A percentile compares a stretch with the other conserved stretches of the same genome.
Evolutionary conservation across 169 alveolate species (phyloP).

Genomic region (Cryptosporidium tyzzeri): DNA sequence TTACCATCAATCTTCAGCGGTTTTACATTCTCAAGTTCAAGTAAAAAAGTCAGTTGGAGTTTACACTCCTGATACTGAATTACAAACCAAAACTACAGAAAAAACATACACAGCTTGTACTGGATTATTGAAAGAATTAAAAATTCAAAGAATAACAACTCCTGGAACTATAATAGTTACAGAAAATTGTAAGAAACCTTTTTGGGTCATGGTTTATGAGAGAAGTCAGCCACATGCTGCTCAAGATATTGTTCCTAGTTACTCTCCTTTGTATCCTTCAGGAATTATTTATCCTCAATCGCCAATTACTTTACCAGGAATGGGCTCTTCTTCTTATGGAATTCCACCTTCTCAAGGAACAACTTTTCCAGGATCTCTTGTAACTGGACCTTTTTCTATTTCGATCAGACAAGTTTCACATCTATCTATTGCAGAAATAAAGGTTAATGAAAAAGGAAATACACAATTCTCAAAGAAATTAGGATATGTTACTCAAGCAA

Average conservation of each 20-base stretch:
- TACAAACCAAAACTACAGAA: neutral
- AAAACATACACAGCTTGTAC: constrained; percentile 14
- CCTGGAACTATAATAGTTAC: neutral
- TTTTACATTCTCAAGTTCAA: neutral
- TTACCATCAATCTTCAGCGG: neutral
- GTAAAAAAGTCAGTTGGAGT: neutral
- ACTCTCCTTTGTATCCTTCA: constrained; percentile 7
- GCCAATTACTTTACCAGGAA: neutral
- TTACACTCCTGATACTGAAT: neutral
- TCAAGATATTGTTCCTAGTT: neutral
- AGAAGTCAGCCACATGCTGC: neutral
- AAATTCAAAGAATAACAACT: neutral
- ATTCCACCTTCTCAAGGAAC: constrained; percentile 8
- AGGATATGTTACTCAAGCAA: neutral
- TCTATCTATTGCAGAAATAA: constrained; percentile 6
- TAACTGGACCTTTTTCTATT: constrained; percentile 27
- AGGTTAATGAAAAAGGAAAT: neutral
- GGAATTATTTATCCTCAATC: neutral
- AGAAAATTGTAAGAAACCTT: neutral
- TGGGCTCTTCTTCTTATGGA: neutral
- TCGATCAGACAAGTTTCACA: neutral
- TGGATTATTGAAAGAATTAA: neutral
- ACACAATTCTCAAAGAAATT: neutral
- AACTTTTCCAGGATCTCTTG: constrained; percentile 18
- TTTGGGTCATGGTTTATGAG: neutral